Base-by-base conservation (phyloP, 202 grass and related monocot species). In the Schoenoplectus triqueter region DNA sequence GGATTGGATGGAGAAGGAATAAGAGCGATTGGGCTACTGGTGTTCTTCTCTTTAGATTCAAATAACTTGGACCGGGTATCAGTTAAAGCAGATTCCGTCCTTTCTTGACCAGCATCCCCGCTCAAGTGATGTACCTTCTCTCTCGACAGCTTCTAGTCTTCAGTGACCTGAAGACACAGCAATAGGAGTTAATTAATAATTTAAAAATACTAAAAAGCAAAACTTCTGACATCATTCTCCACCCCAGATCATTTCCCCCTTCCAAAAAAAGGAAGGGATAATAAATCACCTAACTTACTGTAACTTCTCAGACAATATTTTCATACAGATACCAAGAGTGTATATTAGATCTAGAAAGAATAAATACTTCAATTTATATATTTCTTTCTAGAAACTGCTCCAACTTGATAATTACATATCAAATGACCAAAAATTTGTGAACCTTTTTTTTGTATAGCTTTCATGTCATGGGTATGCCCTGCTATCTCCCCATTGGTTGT, bases 61-160 rank as follows among this genome's bases (percentile, higher is more conserved):
- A 95, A 98, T 81, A 95, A 98, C 66, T 95, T 98, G 84, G 87
- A 90, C 66, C 91, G 86, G 11, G 86, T 87, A 69, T 95, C 88
- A 10, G 76, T 88, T 31, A 31, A 31, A 31, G 31, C 31, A 31
- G 31, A 31, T 31, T 31, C 31, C 31, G 31, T 31, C 31, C 31
- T 31, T 31, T 31, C 31, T 31, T 31, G 31, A 31, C 31, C 31
- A 31, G 31, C 31, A 31, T 31, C 31, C 31, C 31, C 31, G 31
- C 31, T 31, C 31, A 31, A 31, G 31, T 31, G n/a, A n/a, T n/a
- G n/a, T n/a, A n/a, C n/a, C n/a, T n/a, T n/a, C n/a, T n/a, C n/a
- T n/a, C n/a, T n/a, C n/a, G n/a, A n/a, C n/a, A n/a, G n/a, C n/a
- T n/a, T n/a, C n/a, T n/a, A n/a, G n/a, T n/a, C n/a, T n/a, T n/a